Evolutionary conservation across 805 yeast species (phyloP).

Genomic region (Vanderwaltozyma tropicalis): DNA sequence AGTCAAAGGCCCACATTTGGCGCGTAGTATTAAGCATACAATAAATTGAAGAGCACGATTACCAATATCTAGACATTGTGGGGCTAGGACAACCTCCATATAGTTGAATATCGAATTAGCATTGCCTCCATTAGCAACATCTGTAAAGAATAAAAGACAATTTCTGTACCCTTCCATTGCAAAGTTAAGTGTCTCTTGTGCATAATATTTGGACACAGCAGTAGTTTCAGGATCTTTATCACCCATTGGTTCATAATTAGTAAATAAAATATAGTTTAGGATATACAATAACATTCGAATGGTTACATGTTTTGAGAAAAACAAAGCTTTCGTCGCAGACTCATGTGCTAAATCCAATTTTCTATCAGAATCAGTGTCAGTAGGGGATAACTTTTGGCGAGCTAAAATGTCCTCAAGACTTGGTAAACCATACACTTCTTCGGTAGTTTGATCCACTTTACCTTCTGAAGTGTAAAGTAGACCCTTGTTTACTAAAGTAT

Average conservation of each 20-base stretch:
- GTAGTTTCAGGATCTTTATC: conserved; percentile 27
- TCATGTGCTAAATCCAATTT: conserved; percentile 31
- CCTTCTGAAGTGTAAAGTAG: conserved; percentile 24
- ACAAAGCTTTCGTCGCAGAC: conserved; percentile 31
- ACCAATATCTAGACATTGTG: conserved; percentile 41
- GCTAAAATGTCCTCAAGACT: conserved; percentile 15
- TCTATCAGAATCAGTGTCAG: conserved; percentile 14
- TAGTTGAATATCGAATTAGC: conserved; percentile 27
- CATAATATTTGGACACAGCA: conserved; percentile 30
- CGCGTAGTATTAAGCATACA: conserved; percentile 42
- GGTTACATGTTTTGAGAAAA: conserved; percentile 31
- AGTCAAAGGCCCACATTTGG: conserved; percentile 35
- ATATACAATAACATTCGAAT: conserved; percentile 41
- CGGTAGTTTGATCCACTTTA: conserved; percentile 10
- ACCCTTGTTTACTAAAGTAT: conserved; percentile 21
- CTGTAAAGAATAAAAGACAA: conserved; percentile 33
- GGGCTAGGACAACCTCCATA: conserved; percentile 38
- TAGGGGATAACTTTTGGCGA: not conserved
- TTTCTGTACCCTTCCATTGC: conserved; percentile 36
- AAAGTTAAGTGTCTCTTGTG: conserved; percentile 33
- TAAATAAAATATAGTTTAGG: conserved; percentile 39
- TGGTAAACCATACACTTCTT: conserved; percentile 25
- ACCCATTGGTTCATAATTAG: conserved; percentile 35
- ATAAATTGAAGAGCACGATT: conserved; percentile 48
- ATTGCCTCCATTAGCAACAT: conserved; percentile 26